Evolutionary conservation across 176 grass and related monocot species (phyloP).

Genomic region (Alloteropsis semialata): DNA sequence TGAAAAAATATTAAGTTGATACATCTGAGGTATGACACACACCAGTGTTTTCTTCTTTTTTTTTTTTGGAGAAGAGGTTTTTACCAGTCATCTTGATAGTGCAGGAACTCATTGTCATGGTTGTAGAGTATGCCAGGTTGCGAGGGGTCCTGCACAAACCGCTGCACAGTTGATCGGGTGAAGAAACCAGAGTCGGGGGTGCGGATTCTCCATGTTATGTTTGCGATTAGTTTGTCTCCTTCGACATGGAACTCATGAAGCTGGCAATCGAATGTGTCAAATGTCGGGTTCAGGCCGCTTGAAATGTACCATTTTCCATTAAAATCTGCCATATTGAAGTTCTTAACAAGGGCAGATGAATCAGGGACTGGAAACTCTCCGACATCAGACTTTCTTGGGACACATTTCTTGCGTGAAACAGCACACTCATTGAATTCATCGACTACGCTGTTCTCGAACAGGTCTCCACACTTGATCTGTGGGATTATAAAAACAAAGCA

Average conservation of each 20-base stretch:
- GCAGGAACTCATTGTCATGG: constrained; percentile 91
- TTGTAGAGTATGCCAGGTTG: constrained; percentile 88
- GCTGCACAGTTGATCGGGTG: constrained; percentile 64
- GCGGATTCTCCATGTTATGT: constrained; percentile 73
- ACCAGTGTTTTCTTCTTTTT: not conserved
- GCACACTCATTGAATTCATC: constrained; percentile 98
- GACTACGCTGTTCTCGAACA: constrained; percentile 89
- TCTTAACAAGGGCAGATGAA: constrained; percentile 62
- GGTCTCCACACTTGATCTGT: constrained; percentile 95
- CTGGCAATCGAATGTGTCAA: constrained; percentile 90
- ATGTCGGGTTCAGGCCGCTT: constrained; percentile 90
- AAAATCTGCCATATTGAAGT: constrained; percentile 90
- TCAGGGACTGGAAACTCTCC: constrained; percentile 83
- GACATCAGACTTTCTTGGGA: constrained; percentile 76
- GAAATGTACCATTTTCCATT: constrained; percentile 94
- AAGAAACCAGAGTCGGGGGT: constrained; percentile 81
- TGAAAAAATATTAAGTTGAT: not conserved
- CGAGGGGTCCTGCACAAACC: constrained; percentile 68
- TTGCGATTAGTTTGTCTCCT: constrained; percentile 69
- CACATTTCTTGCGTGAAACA: constrained; percentile 93
- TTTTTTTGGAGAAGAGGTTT: not conserved
- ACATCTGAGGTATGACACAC: not conserved
- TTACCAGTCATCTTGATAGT: constrained; percentile 98
- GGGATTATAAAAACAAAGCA: not conserved
- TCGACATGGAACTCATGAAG: constrained; percentile 87